Percentiles rank a stretch among this genome's conserved stretches.
Conservation (phyloP, 73 alveolate genomes). For the Paraurostyla sp. region DNA sequence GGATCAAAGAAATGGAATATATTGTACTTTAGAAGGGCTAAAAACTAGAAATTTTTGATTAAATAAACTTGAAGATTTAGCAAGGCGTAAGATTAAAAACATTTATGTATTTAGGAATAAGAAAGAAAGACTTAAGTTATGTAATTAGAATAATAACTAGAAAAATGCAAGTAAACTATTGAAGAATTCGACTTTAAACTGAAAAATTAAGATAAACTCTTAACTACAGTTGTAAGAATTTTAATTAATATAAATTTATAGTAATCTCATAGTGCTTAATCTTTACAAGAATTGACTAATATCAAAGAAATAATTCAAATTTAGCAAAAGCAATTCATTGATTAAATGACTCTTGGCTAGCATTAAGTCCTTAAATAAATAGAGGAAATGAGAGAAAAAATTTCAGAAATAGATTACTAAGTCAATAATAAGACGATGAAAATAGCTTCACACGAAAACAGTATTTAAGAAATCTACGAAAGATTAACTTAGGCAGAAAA, state of each 20-base stretch:
- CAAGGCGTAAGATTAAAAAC: not conserved
- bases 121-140: not conserved
- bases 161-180: not conserved
- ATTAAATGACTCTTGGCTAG: not conserved
- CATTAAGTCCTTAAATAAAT: not conserved
- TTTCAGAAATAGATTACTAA: not conserved
- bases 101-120: not conserved
- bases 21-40: slow-evolving; percentile 14
- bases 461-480: not conserved
- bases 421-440: not conserved
- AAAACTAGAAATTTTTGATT: slow-evolving; percentile 19
- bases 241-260: not conserved
- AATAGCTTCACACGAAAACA: not conserved
- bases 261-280: not conserved
- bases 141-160: not conserved
- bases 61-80: not conserved
- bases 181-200: not conserved
- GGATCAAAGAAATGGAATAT: slow-evolving; percentile 20
- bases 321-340: not conserved
- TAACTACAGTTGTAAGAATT: not conserved
- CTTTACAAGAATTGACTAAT: not conserved
- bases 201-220: not conserved
- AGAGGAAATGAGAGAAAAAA: slow-evolving; percentile 31
- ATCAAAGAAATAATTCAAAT: not conserved
- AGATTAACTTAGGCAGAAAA: not conserved